Conservation (phyloP, 148 eudicot genomes). For the Bassia scoparia region DNA sequence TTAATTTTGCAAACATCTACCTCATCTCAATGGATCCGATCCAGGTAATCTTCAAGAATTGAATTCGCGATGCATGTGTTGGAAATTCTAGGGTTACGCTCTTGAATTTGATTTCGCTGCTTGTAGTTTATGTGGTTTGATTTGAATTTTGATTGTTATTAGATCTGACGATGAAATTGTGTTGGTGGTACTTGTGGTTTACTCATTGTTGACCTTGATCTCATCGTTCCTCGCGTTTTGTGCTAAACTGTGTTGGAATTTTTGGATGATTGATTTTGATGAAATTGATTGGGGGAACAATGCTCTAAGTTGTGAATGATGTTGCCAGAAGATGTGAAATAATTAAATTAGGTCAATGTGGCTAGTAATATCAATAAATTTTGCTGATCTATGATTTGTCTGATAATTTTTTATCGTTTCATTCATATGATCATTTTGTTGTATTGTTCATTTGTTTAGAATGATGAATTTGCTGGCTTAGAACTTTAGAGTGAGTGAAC, state of each 20-base stretch:
- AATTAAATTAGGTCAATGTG: slow-evolving; percentile 8
- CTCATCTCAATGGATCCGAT: slow-evolving; percentile 33
- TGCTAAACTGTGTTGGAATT: background rate
- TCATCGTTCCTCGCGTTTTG: slow-evolving; percentile 6
- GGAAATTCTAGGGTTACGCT: background rate
- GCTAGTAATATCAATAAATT: background rate
- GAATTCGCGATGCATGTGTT: background rate
- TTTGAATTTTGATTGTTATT: background rate
- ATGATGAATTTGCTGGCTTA: background rate
- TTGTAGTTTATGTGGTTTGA: background rate
- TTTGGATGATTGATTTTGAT: background rate
- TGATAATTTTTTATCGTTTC: background rate
- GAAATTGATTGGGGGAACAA: background rate
- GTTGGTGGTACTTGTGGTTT: background rate
- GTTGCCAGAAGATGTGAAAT: background rate
- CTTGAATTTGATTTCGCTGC: background rate
- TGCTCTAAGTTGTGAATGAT: background rate
- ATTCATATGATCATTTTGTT: background rate
- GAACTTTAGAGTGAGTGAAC: background rate
- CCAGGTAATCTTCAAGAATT: slow-evolving; percentile 25
- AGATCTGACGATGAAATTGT: background rate
- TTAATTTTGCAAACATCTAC: background rate
- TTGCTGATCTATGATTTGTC: background rate
- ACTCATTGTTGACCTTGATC: background rate
- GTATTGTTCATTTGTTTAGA: background rate